A percentile compares a stretch with the other conserved stretches of the same genome.
These are phyloP conservation scores for Suillus discolor DNA, from an alignment of 768 basidiomycete species.

Conservation along the genomic window DNA sequence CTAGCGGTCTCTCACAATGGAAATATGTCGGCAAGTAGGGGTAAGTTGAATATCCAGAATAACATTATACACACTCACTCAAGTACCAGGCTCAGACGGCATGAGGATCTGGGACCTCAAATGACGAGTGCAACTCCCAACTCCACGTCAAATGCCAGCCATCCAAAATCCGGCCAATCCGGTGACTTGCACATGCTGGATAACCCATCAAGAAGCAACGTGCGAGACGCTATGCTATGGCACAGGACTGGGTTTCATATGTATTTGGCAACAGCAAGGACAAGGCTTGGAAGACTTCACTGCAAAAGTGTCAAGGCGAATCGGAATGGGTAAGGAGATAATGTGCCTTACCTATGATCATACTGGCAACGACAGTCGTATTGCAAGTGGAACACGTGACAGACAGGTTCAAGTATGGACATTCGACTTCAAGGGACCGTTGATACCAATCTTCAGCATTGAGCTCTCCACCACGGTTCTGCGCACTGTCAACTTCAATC, in stretches of 20 bases:
- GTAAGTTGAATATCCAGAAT: conserved; percentile 1
- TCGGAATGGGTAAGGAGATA: conserved; percentile 12
- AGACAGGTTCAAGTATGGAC: neutral
- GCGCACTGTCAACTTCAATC: neutral
- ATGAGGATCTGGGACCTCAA: conserved; percentile 14
- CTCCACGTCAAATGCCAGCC: conserved; percentile 6
- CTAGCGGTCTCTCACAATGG: conserved; percentile 5
- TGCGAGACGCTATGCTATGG: conserved; percentile 9
- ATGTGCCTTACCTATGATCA: conserved; percentile 10
- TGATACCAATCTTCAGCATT: neutral
- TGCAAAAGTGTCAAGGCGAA: neutral
- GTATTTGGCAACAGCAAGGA: conserved; percentile 8
- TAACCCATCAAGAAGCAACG: neutral
- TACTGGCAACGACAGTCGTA: neutral
- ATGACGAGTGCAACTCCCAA: neutral
- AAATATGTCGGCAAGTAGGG: conserved; percentile 9
- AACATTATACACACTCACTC: neutral
- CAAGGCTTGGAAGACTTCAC: conserved; percentile 6
- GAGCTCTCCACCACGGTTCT: neutral
- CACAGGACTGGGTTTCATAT: conserved; percentile 12
- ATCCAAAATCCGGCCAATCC: conserved; percentile 5
- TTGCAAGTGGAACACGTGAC: neutral
- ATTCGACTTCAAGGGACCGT: neutral
- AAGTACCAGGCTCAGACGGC: conserved; percentile 8
- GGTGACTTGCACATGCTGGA: conserved; percentile 11